Percentiles rank a stretch among this genome's conserved stretches.
Conservation (phyloP, 306 rosid genomes). For the Cucumis sativus region DNA sequence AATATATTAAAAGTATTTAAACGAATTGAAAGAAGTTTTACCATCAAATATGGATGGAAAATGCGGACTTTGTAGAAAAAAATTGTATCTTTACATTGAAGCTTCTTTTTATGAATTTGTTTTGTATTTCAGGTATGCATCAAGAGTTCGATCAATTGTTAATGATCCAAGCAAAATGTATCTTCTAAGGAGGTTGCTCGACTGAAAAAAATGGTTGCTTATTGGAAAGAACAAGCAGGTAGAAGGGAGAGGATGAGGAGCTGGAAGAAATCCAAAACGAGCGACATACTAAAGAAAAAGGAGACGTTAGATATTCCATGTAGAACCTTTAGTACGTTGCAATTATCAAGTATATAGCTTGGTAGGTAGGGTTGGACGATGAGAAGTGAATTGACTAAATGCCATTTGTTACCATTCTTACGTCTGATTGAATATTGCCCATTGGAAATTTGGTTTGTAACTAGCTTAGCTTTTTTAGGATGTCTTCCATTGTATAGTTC, state of each 20-base stretch:
- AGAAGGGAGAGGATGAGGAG: constrained; percentile 68
- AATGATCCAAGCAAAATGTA: constrained; percentile 86
- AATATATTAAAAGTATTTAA: background rate
- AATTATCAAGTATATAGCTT: background rate
- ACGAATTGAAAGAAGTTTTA: too few species aligned
- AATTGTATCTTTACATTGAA: background rate
- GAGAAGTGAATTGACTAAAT: background rate
- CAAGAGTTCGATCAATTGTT: constrained; percentile 80
- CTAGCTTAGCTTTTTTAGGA: constrained; percentile 1
- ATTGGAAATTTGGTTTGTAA: background rate
- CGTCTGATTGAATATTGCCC: background rate
- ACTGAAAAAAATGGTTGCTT: constrained; percentile 55
- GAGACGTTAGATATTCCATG: constrained; percentile 61
- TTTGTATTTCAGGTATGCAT: constrained; percentile 54
- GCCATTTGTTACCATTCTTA: background rate
- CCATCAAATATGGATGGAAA: background rate
- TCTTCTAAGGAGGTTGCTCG: constrained; percentile 79
- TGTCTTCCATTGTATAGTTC: constrained; percentile 44
- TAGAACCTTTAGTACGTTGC: constrained; percentile 8
- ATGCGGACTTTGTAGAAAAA: background rate
- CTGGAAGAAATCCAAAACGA: constrained; percentile 75
- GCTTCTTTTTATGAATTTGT: background rate
- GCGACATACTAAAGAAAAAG: constrained; percentile 40
- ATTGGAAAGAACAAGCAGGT: constrained; percentile 98
- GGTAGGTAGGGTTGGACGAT: background rate